These are phyloP conservation scores for Scheffersomyces cryptocercus DNA, from an alignment of 1,139 yeast genomes.

Conservation along the genomic window DNA sequence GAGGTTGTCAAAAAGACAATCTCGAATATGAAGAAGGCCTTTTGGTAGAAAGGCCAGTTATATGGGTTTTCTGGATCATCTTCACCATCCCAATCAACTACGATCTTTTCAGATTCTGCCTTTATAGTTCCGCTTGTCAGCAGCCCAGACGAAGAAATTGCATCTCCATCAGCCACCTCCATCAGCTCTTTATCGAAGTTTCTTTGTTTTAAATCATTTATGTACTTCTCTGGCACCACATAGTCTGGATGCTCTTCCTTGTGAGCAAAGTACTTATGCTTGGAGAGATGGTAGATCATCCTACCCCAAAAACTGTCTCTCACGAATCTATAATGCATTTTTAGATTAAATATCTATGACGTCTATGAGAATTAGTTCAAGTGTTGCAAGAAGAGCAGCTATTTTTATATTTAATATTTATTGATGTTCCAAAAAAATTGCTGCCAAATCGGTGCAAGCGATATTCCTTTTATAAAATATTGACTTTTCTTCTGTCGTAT, in stretches of 20 bases:
- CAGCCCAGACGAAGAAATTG: not conserved
- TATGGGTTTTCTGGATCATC: constrained; percentile 60
- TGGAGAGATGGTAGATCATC: constrained; percentile 30
- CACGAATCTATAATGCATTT: constrained; percentile 17
- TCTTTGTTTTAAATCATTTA: not conserved
- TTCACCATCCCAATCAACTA: constrained; percentile 47
- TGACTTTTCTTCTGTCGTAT: too few species aligned
- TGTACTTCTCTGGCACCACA: constrained; percentile 34
- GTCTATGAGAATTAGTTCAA: too few species aligned
- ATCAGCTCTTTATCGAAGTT: too few species aligned
- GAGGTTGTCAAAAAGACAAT: constrained; percentile 49
- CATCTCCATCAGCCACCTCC: not conserved
- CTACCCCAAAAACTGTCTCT: constrained; percentile 40
- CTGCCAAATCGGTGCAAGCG: too few species aligned
- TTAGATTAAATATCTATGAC: too few species aligned
- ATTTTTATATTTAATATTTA: too few species aligned
- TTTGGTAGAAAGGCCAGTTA: constrained; percentile 51
- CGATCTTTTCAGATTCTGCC: constrained; percentile 5
- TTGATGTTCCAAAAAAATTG: too few species aligned
- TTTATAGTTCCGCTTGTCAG: not conserved
- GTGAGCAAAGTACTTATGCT: constrained; percentile 27
- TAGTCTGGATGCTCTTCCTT: constrained; percentile 35
- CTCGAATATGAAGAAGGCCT: constrained; percentile 37
- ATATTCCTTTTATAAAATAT: too few species aligned
- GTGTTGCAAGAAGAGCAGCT: too few species aligned